Evolutionary conservation across 192 early-diverging fungal species (phyloP), one percentile per base, ranked within the genome.

Genomic region (Backusella psychrophila): DNA sequence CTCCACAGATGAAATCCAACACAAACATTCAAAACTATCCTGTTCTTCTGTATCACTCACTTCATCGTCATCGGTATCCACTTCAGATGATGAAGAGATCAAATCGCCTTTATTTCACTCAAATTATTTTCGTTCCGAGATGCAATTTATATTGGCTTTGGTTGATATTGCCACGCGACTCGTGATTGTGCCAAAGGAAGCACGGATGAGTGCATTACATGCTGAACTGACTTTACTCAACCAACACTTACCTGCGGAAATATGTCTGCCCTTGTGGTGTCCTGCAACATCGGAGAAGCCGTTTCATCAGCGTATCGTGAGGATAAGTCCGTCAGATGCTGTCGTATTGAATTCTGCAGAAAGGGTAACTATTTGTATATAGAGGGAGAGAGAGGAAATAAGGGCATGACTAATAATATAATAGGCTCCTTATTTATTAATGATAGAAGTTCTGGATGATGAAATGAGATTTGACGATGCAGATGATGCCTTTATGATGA

Each of bases 331-430:
- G 0, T 87, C 89, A 14, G 98, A 99, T 82, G 94, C 93, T n/a
- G 97, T 98, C 1, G 96, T 98, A n/a, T 82, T 99, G 52, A 99
- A 99, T 81, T 97, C 96, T 67, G 98, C 98, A 7, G 98, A 99
- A 81, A 84, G 97, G 21, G 70, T 71, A 71, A 31, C 11, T 39
- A 39, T 39, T 39, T 39, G 38, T 39, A 1, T 14, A 63, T 63
- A 26, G 9, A 44, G 21, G 2, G 23, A 21, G 53, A 44, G 21
- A 9, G 23, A 21, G 53, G 53, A 23, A 56, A 23, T 23, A 21
- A 26, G 19, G 9, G 7, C 7, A 56, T 12, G 21, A 26, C 53
- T 23, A 8, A 56, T 39, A 35, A 26, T 71, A 56, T 49, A 12
- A 65, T 69, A 93, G 91, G 96, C 94, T 6, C 97, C 97, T 1